Base-by-base conservation (phyloP, 2,329 filamentous ascomycete genomes). In the Sporothrix dimorphospora region DNA sequence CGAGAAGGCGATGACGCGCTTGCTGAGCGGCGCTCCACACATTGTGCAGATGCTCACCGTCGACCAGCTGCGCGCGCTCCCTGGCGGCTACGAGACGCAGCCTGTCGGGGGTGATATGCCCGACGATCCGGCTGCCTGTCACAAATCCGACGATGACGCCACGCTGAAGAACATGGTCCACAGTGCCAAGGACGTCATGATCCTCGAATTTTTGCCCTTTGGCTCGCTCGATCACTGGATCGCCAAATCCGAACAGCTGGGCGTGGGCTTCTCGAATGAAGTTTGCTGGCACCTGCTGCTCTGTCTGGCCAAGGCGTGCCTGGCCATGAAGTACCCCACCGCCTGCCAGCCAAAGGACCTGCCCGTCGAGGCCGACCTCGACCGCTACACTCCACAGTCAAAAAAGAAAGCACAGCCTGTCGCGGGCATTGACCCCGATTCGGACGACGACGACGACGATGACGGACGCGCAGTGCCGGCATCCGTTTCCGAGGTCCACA, bases 271-370 rank as follows among this genome's bases (percentile, higher is more conserved):
- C 2, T 68, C 71, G 1, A 38, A 63, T 4, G 61, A 70, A 9
- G 59, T 59, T 3, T 71, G 75, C 12, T 77, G 76, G 76, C 70
- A 67, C 1, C 67, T 75, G 45, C 66, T 76, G 7, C 55, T 65
- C 30, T 77, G 75, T 53, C 57, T 77, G 16, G 72, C 72, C 12
- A 68, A 74, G 16, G 75, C 40, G 5, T 75, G 74, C 61, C 55
- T 74, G n/a, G 69, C 73, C 11, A 70, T 77, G 73, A 38, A 73
- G 21, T 72, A 72, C 11, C 76, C 75, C 4, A 72, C 76, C 0
- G 19, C 69, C 1, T 45, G 42, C 24, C 66, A 63, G 27, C 27
- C 40, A 0, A 14, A 16, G 12, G 42, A 21, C 49, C 14, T 49
- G 8, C 30, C 19, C 21, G 71, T 65, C 30, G 65, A 72, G 21